Evolutionary conservation across 176 grass and related monocot species (phyloP).

Genomic region (Carex pumila): DNA sequence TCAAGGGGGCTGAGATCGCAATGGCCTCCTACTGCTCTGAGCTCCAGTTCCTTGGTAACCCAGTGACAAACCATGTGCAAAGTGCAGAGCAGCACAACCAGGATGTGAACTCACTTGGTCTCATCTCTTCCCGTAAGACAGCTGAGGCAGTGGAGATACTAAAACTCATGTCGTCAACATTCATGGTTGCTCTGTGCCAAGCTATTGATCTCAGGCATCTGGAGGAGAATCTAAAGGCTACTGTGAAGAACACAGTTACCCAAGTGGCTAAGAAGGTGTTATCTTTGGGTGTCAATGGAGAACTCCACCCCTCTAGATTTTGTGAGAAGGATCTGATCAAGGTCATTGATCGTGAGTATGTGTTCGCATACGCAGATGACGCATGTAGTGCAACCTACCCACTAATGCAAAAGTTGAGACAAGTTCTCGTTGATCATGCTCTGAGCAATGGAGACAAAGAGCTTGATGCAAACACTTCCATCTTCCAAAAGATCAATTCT

Average conservation of each 20-base stretch:
- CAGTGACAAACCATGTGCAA: conserved; percentile 87
- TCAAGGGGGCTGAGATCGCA: conserved; percentile 90
- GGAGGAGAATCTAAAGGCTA: conserved; percentile 74
- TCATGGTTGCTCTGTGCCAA: conserved; percentile 60
- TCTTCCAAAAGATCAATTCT: conserved; percentile 33
- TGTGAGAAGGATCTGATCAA: conserved; percentile 40
- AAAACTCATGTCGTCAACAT: conserved; percentile 93
- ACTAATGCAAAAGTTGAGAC: conserved; percentile 28
- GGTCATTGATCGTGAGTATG: conserved; percentile 27
- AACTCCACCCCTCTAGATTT: conserved; percentile 41
- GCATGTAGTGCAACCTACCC: conserved; percentile 28
- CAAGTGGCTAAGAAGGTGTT: conserved; percentile 33
- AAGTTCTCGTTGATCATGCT: conserved; percentile 35
- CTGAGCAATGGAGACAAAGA: conserved; percentile 33
- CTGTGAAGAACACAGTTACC: conserved; percentile 49
- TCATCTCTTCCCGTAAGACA: conserved; percentile 82
- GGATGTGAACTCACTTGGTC: conserved; percentile 84
- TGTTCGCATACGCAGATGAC: conserved; percentile 34
- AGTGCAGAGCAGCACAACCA: conserved; percentile 97
- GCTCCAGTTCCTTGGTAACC: conserved; percentile 86
- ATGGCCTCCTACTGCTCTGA: conserved; percentile 93
- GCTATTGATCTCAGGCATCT: conserved; percentile 66
- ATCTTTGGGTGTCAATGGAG: conserved; percentile 24
- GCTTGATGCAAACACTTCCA: conserved; percentile 13
- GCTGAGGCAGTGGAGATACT: conserved; percentile 76